phyloP scores from a whole-genome alignment of 2,329 filamentous ascomycete genomes.

The Alternaria solani region DNA sequence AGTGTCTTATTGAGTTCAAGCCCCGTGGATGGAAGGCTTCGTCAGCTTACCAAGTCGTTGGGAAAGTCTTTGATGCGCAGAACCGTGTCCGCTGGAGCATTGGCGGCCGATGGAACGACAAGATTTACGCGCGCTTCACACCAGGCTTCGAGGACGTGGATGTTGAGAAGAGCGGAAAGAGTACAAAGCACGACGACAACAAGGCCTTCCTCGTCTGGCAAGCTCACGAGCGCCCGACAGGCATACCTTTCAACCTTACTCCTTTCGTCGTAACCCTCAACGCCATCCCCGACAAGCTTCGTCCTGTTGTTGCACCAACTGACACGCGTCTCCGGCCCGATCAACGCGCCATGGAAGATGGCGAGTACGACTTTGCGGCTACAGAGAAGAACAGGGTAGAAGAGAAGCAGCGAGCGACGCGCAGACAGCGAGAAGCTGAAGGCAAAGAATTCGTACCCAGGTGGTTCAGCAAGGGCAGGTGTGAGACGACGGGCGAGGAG shows the following conservation, averaged over 20 bases:
- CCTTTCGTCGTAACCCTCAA: constrained; percentile 96
- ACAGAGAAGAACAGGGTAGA: constrained; percentile 94
- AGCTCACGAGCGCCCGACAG: constrained; percentile 78
- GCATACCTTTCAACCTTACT: constrained; percentile 96
- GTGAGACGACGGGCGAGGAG: constrained; percentile 82
- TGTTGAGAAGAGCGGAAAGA: constrained; percentile 55
- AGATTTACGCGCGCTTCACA: constrained; percentile 91
- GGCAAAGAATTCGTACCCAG: constrained; percentile 84
- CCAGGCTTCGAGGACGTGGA: constrained; percentile 85
- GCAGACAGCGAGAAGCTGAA: constrained; percentile 74
- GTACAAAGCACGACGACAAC: constrained; percentile 66
- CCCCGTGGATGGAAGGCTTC: constrained; percentile 94
- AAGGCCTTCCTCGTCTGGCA: constrained; percentile 94
- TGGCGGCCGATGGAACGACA: constrained; percentile 96
- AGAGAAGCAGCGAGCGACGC: constrained; percentile 82
- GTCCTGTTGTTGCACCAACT: constrained; percentile 82
- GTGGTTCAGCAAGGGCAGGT: constrained; percentile 81
- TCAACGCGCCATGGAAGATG: constrained; percentile 97
- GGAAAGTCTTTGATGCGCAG: constrained; percentile 80
- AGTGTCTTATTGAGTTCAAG: constrained; percentile 92
- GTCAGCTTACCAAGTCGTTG: constrained; percentile 86
- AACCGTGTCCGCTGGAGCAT: constrained; percentile 89
- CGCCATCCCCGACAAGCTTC: constrained; percentile 83
- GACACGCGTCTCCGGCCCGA: constrained; percentile 93
- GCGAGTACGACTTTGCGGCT: constrained; percentile 93